These are phyloP conservation scores for Chytriomyces hyalinus DNA, from an alignment of 192 early-diverging fungal species.

Conservation along the genomic window DNA sequence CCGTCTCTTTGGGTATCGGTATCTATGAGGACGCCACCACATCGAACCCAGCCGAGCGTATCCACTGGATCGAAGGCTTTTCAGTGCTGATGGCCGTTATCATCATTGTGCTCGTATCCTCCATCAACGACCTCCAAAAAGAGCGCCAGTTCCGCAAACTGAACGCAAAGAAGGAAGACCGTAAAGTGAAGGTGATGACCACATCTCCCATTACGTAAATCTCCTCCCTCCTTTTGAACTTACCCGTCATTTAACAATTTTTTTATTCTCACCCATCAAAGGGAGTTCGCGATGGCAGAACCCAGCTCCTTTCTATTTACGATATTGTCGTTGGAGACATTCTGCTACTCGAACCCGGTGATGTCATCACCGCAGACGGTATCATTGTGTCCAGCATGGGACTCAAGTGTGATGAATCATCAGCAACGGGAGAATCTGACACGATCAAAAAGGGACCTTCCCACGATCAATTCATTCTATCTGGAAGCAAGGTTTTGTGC, in stretches of 20 bases:
- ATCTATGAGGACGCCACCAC: constrained; percentile 77
- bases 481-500: constrained; percentile 73
- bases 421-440: constrained; percentile 91
- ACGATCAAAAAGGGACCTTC: constrained; percentile 74
- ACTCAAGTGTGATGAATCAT: constrained; percentile 86
- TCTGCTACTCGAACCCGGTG: constrained; percentile 85
- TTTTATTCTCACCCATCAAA: not conserved
- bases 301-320: constrained; percentile 74
- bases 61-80: constrained; percentile 63
- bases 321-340: constrained; percentile 94
- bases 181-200: constrained; percentile 39
- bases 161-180: constrained; percentile 86
- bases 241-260: not conserved
- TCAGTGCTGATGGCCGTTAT: constrained; percentile 75
- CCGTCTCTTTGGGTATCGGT: constrained; percentile 82
- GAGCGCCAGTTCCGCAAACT: constrained; percentile 87
- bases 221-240: too few relatives aligned
- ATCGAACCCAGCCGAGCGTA: constrained; percentile 56
- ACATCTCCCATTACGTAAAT: too few relatives aligned
- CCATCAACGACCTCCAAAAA: constrained; percentile 70
- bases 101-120: constrained; percentile 28
- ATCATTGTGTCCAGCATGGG: constrained; percentile 78
- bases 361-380: constrained; percentile 93
- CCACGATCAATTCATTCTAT: constrained; percentile 86
- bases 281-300: constrained; percentile 75